These are phyloP conservation scores for Tolypocladium cylindrosporum DNA, from an alignment of 2,329 filamentous ascomycete genomes.

Conservation along the genomic window DNA sequence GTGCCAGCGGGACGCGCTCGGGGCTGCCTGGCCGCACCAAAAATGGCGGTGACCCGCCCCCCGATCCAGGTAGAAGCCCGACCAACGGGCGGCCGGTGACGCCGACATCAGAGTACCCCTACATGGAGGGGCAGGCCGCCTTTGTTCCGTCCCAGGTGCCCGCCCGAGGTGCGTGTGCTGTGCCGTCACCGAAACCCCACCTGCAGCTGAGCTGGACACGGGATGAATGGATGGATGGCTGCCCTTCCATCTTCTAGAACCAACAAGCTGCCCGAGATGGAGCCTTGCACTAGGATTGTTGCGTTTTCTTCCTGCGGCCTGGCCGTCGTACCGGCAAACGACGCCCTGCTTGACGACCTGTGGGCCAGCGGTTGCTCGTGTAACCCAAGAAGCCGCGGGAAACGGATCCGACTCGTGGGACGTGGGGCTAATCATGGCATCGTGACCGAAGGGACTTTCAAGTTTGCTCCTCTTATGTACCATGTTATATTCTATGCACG, in stretches of 20 bases:
- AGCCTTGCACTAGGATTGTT: background rate
- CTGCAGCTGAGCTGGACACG: background rate
- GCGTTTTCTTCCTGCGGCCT: background rate
- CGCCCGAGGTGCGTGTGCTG: background rate
- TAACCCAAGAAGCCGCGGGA: background rate
- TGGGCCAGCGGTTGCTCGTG: background rate
- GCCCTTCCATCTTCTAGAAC: background rate
- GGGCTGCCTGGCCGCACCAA: background rate
- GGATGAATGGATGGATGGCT: background rate
- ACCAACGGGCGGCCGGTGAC: background rate
- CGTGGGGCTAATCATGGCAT: background rate
- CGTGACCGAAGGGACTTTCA: background rate
- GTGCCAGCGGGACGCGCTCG: background rate
- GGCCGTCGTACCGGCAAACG: background rate
- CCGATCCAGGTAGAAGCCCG: background rate
- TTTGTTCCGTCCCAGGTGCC: background rate
- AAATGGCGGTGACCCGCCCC: background rate
- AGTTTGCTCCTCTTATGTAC: background rate
- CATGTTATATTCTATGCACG: background rate
- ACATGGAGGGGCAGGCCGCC: background rate
- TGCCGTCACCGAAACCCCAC: background rate
- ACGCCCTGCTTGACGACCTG: background rate
- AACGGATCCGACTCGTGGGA: background rate
- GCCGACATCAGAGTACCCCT: background rate
- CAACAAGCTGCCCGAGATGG: background rate